A percentile compares a stretch with the other conserved stretches of the same genome.
phyloP scores from a whole-genome alignment of 805 yeast species.

The Barnettozyma siamensis region DNA sequence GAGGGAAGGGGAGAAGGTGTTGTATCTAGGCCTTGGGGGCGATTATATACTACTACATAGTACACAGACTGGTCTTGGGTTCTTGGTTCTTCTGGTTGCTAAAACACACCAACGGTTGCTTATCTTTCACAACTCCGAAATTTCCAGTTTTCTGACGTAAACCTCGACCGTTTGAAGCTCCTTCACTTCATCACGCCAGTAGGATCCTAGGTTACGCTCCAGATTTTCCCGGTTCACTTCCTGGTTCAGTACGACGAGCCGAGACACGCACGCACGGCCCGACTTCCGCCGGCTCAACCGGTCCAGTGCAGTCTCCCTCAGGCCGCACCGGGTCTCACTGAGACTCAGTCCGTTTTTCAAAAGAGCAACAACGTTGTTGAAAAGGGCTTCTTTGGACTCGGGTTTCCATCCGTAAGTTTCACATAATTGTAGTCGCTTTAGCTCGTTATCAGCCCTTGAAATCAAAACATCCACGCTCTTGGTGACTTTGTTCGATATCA shows the following conservation, averaged over 20 bases:
- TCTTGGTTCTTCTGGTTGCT: no score
- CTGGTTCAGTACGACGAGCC: slow-evolving; percentile 19
- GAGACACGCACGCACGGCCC: slow-evolving; percentile 19
- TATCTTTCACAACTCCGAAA: no score
- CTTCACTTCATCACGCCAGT: no score
- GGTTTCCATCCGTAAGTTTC: neutral
- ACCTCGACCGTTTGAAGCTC: no score
- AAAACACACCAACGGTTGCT: no score
- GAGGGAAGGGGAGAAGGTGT: no score
- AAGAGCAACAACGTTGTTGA: slow-evolving; percentile 16
- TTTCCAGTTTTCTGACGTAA: no score
- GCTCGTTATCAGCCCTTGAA: slow-evolving; percentile 23
- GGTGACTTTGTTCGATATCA: slow-evolving; percentile 16
- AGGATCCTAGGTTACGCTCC: slow-evolving; percentile 17
- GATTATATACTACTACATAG: no score
- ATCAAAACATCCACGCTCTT: slow-evolving; percentile 21
- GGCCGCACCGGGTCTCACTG: slow-evolving; percentile 21
- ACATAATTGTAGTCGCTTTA: slow-evolving; percentile 8
- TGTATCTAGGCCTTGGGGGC: no score
- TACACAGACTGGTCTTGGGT: no score
- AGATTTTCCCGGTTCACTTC: slow-evolving; percentile 15
- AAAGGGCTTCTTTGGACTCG: slow-evolving; percentile 12
- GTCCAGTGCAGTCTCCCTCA: slow-evolving; percentile 19
- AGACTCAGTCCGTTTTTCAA: slow-evolving; percentile 20
- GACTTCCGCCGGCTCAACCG: slow-evolving; percentile 18